A percentile compares a stretch with the other conserved stretches of the same genome.
Evolutionary conservation across 2,329 filamentous ascomycete genomes (phyloP).

Genomic region (Penicillium italicum): DNA sequence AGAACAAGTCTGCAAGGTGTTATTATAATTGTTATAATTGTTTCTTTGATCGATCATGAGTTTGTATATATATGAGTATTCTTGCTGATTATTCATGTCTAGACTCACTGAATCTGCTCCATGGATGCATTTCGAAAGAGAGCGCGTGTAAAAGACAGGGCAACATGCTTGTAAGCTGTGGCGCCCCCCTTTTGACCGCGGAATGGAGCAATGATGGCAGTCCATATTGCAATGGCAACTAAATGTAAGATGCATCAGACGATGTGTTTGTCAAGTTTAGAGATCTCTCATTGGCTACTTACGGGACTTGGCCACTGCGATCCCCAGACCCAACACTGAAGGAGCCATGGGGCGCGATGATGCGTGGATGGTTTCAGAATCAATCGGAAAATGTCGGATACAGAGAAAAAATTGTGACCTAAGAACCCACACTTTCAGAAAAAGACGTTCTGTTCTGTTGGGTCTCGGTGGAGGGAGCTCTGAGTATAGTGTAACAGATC

Average conservation of each 20-base stretch:
- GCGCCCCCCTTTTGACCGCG: not conserved
- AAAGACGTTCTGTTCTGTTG: not conserved
- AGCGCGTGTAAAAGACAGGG: not conserved
- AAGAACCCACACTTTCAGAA: not conserved
- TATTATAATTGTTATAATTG: not conserved
- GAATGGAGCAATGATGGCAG: not conserved
- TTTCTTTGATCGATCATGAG: not conserved
- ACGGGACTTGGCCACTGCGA: not conserved
- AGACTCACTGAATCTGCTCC: not conserved
- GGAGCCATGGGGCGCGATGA: not conserved
- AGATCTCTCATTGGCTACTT: not conserved
- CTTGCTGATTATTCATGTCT: not conserved
- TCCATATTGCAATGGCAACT: not conserved
- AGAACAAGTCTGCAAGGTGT: not conserved
- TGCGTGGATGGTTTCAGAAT: not conserved
- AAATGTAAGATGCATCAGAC: not conserved
- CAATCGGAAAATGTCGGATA: not conserved
- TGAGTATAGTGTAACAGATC: not conserved
- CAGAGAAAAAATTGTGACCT: too few species aligned
- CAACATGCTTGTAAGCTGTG: not conserved
- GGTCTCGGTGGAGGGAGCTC: not conserved
- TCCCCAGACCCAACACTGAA: not conserved
- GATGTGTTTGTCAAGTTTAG: not conserved
- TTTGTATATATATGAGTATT: not conserved
- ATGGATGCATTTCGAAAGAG: not conserved